phyloP scores from a whole-genome alignment of 2,329 filamentous ascomycete genomes.

The Exophiala phaeomuriformis region DNA sequence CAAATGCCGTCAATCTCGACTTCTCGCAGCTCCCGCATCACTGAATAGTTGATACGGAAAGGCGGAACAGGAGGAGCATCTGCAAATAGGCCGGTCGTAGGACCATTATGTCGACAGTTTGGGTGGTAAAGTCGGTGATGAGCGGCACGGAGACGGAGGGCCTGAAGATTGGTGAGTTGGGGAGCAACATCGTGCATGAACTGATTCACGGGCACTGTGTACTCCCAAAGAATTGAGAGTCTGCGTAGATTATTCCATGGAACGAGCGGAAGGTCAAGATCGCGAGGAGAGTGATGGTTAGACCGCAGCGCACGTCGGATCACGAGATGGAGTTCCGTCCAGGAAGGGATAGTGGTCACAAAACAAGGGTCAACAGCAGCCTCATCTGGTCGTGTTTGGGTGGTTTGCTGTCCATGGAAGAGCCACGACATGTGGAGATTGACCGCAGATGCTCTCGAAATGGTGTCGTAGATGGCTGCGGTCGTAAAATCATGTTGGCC shows the following conservation, averaged over 20 bases:
- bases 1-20: conserved; percentile 26
- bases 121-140: conserved; percentile 11
- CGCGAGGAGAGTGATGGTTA: background rate
- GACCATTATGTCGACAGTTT: conserved; percentile 6
- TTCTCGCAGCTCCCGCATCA: conserved; percentile 13
- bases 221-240: conserved; percentile 13
- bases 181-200: conserved; percentile 11
- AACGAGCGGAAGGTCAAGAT: conserved; percentile 6
- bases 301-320: background rate
- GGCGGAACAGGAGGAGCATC: conserved; percentile 3
- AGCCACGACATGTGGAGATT: conserved; percentile 18
- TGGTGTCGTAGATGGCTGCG: conserved; percentile 8
- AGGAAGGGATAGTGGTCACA: background rate
- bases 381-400: background rate
- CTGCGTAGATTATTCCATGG: conserved; percentile 12
- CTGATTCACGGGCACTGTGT: conserved; percentile 7
- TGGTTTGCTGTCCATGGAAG: background rate
- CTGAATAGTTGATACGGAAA: conserved; percentile 15
- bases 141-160: conserved; percentile 13
- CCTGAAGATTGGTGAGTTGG: conserved; percentile 13
- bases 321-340: conserved; percentile 10
- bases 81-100: conserved; percentile 1
- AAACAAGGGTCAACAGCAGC: background rate
- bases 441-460: conserved; percentile 11
- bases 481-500: background rate